Evolutionary conservation across 1,284 basidiomycete genomes (phyloP), one percentile per base, ranked within the genome.

Genomic region (Caloboletus inedulis): DNA sequence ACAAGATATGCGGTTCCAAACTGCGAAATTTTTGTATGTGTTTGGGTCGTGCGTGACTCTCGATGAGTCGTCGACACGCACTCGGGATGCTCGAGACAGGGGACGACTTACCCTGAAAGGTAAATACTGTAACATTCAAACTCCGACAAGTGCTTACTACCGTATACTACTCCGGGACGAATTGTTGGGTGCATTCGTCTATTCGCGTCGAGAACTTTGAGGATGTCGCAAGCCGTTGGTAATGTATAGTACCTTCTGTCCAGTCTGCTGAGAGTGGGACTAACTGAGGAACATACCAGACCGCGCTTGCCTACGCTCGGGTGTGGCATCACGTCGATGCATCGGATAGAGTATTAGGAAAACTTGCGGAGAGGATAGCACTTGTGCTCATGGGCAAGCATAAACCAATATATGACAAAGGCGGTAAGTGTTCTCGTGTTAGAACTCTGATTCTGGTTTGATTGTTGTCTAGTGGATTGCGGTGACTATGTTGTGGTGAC

Each of bases 401-500:
- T 73, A 99, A 99, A 71, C 96, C 97, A 18, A 92, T 97, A 47
- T 98, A 93, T 63, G 93, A 98, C 72, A 93, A 91, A 21, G 81
- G 86, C 61, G 84, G 94, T 93, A 61, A 56, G 85, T 74, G 4
- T 42, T n/a, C 5, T 47, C 0, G 4, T 18, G 9, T 27, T 8
- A 41, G 41, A 10, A 27, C 35, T 37, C 13, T 27, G 4, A 43
- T 10, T 19, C 25, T 43, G 36, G 30, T n/a, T 43, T 31, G 29
- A 36, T 39, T 10, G 3, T 14, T 41, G 29, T 42, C 0, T 55
- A 95, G 94, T 88, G 58, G 94, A 97, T 71, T 93, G 92, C 51
- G 95, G 97, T 30, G 97, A 99, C 82, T 99, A 98, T 71, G 94
- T 99, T 30, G 84, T 98, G 21, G 94, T 99, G 9, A 97, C 94